A percentile compares a stretch with the other conserved stretches of the same genome.
These are phyloP conservation scores for Mucor plumbeus DNA, from an alignment of 371 early-diverging fungal species.

Conservation along the genomic window DNA sequence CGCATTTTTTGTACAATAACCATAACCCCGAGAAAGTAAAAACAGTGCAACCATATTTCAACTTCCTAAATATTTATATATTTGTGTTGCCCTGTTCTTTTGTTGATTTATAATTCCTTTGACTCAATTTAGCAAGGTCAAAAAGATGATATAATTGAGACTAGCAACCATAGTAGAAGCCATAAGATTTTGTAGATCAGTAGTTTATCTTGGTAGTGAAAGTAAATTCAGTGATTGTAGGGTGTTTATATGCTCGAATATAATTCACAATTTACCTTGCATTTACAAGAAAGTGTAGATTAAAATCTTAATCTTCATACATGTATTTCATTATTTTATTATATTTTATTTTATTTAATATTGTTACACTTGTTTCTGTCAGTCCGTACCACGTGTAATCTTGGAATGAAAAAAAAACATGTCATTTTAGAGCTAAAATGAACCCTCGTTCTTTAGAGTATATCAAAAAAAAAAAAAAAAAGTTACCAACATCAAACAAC, in stretches of 20 bases:
- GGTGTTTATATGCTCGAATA: no score
- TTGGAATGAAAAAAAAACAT: constrained; percentile 1
- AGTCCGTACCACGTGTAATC: constrained; percentile 7
- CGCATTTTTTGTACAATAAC: background rate
- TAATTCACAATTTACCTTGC: no score
- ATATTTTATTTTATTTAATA: constrained; percentile 4
- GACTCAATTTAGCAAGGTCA: constrained; percentile 1
- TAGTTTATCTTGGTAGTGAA: background rate
- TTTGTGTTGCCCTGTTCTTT: background rate
- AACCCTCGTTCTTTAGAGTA: background rate
- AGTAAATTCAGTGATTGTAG: background rate
- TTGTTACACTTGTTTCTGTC: constrained; percentile 5
- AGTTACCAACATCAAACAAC: background rate
- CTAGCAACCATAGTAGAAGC: background rate
- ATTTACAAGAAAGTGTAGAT: no score
- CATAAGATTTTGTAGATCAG: background rate
- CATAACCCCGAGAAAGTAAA: constrained; percentile 2
- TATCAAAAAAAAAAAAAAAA: background rate
- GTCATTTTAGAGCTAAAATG: constrained; percentile 1
- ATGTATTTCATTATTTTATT: background rate
- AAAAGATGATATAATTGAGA: background rate
- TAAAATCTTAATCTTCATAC: no score
- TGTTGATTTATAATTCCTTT: constrained; percentile 3
- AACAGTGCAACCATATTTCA: constrained; percentile 4
- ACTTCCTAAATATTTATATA: background rate